phyloP scores from a whole-genome alignment of 2,329 filamentous ascomycete species.

The Parasarocladium wereldwijsianum region DNA sequence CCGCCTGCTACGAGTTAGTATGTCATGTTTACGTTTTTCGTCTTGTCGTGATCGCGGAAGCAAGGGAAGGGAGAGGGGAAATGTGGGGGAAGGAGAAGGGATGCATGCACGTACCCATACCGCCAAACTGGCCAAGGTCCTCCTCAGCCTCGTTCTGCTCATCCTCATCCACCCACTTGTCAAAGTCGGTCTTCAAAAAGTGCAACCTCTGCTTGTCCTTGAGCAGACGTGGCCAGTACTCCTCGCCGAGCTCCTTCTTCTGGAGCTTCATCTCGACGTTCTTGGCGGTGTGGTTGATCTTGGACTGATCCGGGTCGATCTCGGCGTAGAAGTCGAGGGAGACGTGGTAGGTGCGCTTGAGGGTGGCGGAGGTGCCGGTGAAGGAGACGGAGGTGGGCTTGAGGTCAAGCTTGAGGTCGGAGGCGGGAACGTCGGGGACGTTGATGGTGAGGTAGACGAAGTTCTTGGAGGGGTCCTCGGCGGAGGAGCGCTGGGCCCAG shows the following conservation, averaged over 20 bases:
- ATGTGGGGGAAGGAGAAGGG: background rate
- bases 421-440: slow-evolving; percentile 67
- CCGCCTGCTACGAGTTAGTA: slow-evolving; percentile 2
- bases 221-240: slow-evolving; percentile 90
- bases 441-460: slow-evolving; percentile 87
- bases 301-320: slow-evolving; percentile 74
- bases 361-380: slow-evolving; percentile 65
- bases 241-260: slow-evolving; percentile 92
- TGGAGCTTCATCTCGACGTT: slow-evolving; percentile 81
- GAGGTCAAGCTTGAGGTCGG: slow-evolving; percentile 69
- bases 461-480: slow-evolving; percentile 70
- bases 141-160: slow-evolving; percentile 92
- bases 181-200: slow-evolving; percentile 97
- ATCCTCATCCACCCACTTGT: slow-evolving; percentile 98
- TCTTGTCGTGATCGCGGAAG: background rate
- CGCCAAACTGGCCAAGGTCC: slow-evolving; percentile 54
- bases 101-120: slow-evolving; percentile 43
- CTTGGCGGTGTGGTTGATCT: slow-evolving; percentile 76
- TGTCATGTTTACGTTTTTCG: no score
- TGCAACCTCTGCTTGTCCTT: slow-evolving; percentile 84
- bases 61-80: background rate
- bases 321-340: slow-evolving; percentile 80
- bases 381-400: slow-evolving; percentile 66
- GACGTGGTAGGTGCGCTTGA: slow-evolving; percentile 78
- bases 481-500: slow-evolving; percentile 94